Evolutionary conservation across 805 yeast species (phyloP), one percentile per base, ranked within the genome.

Genomic region (Pichia manshurica): DNA sequence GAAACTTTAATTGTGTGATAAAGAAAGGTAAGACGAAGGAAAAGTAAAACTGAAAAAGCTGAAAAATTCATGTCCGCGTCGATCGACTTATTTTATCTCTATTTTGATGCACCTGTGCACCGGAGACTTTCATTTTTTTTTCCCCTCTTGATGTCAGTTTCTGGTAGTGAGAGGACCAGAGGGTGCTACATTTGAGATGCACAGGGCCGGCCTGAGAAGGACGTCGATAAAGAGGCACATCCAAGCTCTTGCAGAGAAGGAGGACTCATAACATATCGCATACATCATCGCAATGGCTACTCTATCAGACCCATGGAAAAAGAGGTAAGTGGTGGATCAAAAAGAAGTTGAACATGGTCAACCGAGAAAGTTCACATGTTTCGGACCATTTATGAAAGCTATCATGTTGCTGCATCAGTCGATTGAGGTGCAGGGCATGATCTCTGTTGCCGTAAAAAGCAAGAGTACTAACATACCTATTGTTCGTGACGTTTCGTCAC

Each of bases 241-340:
- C 9, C 13, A 13, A 29, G 32, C 13, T 29, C 13, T 9, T 29
- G 32, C 32, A 29, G n/a, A n/a, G n/a, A n/a, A n/a, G n/a, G n/a
- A n/a, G n/a, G n/a, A n/a, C n/a, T n/a, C n/a, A n/a, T n/a, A n/a
- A n/a, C n/a, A n/a, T n/a, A n/a, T n/a, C n/a, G n/a, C 8, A 31
- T 17, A 38, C 19, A 8, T 5, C 29, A 39, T 42, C 8, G 55
- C 45, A 21, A 62, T 63, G 65, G 60, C 66, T 39, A 53, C 53
- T 38, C 45, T 57, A 35, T 53, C 60, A 46, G 71, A 71, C 53
- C 76, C 77, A 43, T 73, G 78, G 78, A 74, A 70, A 48, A 53
- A 48, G 33, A 46, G 42, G 42, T 39, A 39, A 9, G 42, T 39
- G 12, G 5, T 15, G 39, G n/a, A 6, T 7, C 5, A 12, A 33